A percentile compares a stretch with the other conserved stretches of the same genome.
Evolutionary conservation across 2,329 filamentous ascomycete species (phyloP).

Genomic region (Fusarium multiceps): DNA sequence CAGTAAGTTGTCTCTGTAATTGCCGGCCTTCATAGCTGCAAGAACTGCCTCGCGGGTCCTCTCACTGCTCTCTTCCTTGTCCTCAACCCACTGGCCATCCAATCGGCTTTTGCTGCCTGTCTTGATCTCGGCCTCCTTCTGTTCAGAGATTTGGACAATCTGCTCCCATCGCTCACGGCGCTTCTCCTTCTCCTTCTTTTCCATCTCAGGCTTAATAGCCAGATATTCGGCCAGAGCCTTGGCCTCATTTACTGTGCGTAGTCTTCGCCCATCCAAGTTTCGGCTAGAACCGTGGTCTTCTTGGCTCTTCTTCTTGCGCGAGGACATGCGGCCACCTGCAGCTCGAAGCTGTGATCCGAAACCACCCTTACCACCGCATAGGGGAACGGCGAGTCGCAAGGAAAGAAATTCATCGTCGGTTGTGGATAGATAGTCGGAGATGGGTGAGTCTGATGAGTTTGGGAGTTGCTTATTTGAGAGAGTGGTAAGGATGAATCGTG

Average conservation of each 20-base stretch:
- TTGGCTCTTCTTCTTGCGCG: slow-evolving; percentile 85
- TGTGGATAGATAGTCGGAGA: slow-evolving; percentile 71
- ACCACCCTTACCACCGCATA: slow-evolving; percentile 95
- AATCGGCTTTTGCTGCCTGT: slow-evolving; percentile 77
- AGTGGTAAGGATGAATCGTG: slow-evolving; percentile 82
- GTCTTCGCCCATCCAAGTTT: slow-evolving; percentile 88
- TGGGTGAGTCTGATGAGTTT: slow-evolving; percentile 61
- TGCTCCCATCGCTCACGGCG: slow-evolving; percentile 87
- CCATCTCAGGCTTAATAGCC: slow-evolving; percentile 97
- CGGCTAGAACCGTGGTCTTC: slow-evolving; percentile 91
- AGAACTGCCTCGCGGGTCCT: slow-evolving; percentile 82
- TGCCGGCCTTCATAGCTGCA: slow-evolving; percentile 73
- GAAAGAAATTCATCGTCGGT: slow-evolving; percentile 77
- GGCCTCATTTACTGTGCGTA: slow-evolving; percentile 93
- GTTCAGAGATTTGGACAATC: slow-evolving; percentile 86
- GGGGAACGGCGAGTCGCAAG: slow-evolving; percentile 79
- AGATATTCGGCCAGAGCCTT: slow-evolving; percentile 96
- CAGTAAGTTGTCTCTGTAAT: slow-evolving; percentile 70
- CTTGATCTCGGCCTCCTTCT: slow-evolving; percentile 83
- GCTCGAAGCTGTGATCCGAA: slow-evolving; percentile 97
- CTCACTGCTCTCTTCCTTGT: slow-evolving; percentile 89
- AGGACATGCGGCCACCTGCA: slow-evolving; percentile 97
- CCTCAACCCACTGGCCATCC: slow-evolving; percentile 94
- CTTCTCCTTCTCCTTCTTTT: slow-evolving; percentile 90
- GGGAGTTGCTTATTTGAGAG: slow-evolving; percentile 78